These are phyloP conservation scores for Colletotrichum sp. DNA, from an alignment of 2,329 filamentous ascomycete genomes.

Conservation along the genomic window DNA sequence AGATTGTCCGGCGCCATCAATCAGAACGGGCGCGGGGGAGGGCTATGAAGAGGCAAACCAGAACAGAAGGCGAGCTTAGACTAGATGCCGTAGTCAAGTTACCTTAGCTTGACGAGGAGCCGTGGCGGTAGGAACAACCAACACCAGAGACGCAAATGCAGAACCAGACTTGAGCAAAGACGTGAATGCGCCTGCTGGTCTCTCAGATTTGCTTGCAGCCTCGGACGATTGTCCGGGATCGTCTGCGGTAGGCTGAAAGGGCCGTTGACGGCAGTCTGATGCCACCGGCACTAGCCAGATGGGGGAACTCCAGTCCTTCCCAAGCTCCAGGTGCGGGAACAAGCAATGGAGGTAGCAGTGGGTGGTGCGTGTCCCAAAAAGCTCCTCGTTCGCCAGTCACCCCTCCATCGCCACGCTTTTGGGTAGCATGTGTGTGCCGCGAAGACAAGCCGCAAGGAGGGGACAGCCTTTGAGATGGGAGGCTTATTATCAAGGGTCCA, in stretches of 20 bases:
- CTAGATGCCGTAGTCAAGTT: not conserved
- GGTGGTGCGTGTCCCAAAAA: not conserved
- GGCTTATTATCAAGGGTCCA: slow-evolving; percentile 9
- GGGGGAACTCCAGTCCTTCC: not conserved
- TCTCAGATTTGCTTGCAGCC: slow-evolving; percentile 5
- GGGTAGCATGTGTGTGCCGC: slow-evolving; percentile 20
- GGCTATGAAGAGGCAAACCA: not conserved
- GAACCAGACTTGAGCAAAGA: not conserved
- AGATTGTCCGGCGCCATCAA: not conserved
- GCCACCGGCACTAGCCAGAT: slow-evolving; percentile 18
- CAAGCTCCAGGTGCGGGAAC: slow-evolving; percentile 6
- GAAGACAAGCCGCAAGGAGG: slow-evolving; percentile 12
- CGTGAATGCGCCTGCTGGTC: not conserved
- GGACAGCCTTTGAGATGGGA: not conserved
- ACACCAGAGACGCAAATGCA: not conserved
- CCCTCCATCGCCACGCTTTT: slow-evolving; percentile 21
- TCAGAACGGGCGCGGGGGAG: not conserved
- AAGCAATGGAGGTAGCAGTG: not conserved
- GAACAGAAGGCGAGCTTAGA: not conserved
- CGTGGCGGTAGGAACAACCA: not conserved
- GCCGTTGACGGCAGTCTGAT: slow-evolving; percentile 20
- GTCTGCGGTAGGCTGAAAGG: slow-evolving; percentile 8
- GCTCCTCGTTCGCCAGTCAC: slow-evolving; percentile 7
- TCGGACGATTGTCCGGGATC: slow-evolving; percentile 17
- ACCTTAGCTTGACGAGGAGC: not conserved